phyloP scores from a whole-genome alignment of 2,329 filamentous ascomycete species.

The Hypoxylon sp. region DNA sequence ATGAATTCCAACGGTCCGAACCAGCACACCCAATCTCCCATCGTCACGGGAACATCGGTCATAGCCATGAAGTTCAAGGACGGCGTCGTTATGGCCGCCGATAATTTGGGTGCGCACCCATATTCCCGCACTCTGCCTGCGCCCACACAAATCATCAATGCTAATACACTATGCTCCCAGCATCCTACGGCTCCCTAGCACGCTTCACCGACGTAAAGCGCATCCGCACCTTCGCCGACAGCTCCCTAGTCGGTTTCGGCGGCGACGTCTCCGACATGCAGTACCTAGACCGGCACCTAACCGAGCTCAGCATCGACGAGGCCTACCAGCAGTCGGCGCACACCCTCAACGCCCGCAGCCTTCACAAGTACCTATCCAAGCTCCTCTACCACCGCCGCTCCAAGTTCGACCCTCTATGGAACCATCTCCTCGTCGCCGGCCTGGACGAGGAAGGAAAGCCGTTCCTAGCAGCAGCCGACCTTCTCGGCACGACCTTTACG shows the following conservation, averaged over 20 bases:
- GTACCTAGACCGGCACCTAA: conserved; percentile 93
- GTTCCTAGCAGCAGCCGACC: conserved; percentile 92
- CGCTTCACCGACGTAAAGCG: conserved; percentile 98
- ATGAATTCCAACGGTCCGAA: conserved; percentile 80
- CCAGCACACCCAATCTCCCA: conserved; percentile 90
- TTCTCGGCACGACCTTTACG: conserved; percentile 92
- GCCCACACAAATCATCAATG: neutral
- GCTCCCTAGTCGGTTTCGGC: conserved; percentile 90
- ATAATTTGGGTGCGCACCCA: conserved; percentile 84
- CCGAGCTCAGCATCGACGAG: conserved; percentile 88
- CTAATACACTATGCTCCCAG: conserved; percentile 63
- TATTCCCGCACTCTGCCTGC: conserved; percentile 6
- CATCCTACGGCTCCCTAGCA: conserved; percentile 96
- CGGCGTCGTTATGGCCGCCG: conserved; percentile 95
- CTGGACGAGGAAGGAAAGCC: conserved; percentile 84
- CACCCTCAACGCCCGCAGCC: conserved; percentile 88
- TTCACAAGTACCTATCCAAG: conserved; percentile 97
- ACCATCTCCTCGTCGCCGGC: conserved; percentile 91
- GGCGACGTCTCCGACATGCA: conserved; percentile 99
- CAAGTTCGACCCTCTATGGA: conserved; percentile 98
- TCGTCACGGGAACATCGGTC: conserved; percentile 97
- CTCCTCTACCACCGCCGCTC: conserved; percentile 95
- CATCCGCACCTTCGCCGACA: conserved; percentile 87
- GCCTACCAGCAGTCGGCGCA: conserved; percentile 76
- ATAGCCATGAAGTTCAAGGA: conserved; percentile 96